Percentiles rank a stretch among this genome's conserved stretches.
Conservation (phyloP, 1,139 yeast genomes). For the Yamadazyma triangularis region DNA sequence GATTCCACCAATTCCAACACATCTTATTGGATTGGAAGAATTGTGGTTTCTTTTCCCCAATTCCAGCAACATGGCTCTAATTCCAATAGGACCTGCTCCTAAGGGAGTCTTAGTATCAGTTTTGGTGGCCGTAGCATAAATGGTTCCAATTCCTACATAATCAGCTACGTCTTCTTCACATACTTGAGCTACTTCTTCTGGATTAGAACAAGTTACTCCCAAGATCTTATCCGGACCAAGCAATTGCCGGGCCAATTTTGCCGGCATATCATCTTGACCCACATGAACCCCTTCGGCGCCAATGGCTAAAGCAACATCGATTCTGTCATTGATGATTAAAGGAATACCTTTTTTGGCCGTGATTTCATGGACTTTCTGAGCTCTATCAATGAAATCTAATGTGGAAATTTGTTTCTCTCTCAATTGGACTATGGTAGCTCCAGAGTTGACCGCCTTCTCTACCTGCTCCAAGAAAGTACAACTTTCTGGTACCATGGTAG, state of each 20-base stretch:
- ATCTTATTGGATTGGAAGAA: slow-evolving; percentile 26
- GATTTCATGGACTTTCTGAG: slow-evolving; percentile 54
- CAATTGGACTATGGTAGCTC: slow-evolving; percentile 78
- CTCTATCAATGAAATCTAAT: slow-evolving; percentile 59
- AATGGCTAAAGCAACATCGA: slow-evolving; percentile 85
- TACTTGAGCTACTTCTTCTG: slow-evolving; percentile 55
- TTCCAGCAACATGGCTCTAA: slow-evolving; percentile 48
- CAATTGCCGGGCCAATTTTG: slow-evolving; percentile 51
- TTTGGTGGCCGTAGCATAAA: slow-evolving; percentile 73
- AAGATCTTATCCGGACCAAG: slow-evolving; percentile 72
- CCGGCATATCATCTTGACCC: slow-evolving; percentile 89
- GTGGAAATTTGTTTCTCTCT: slow-evolving; percentile 79
- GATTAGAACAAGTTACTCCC: slow-evolving; percentile 71
- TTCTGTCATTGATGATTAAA: slow-evolving; percentile 78
- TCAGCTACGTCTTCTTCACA: slow-evolving; percentile 57
- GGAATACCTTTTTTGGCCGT: slow-evolving; percentile 65
- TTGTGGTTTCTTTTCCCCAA: slow-evolving; percentile 30
- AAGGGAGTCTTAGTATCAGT: slow-evolving; percentile 39
- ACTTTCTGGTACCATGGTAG: slow-evolving; percentile 67
- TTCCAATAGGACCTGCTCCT: slow-evolving; percentile 64
- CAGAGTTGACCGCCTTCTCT: slow-evolving; percentile 57
- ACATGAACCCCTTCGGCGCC: slow-evolving; percentile 93
- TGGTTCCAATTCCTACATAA: slow-evolving; percentile 84
- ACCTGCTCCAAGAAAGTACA: slow-evolving; percentile 59
- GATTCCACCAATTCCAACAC: slow-evolving; percentile 88